phyloP scores from a whole-genome alignment of 2,329 filamentous ascomycete species.

The Beauveria varroae region DNA sequence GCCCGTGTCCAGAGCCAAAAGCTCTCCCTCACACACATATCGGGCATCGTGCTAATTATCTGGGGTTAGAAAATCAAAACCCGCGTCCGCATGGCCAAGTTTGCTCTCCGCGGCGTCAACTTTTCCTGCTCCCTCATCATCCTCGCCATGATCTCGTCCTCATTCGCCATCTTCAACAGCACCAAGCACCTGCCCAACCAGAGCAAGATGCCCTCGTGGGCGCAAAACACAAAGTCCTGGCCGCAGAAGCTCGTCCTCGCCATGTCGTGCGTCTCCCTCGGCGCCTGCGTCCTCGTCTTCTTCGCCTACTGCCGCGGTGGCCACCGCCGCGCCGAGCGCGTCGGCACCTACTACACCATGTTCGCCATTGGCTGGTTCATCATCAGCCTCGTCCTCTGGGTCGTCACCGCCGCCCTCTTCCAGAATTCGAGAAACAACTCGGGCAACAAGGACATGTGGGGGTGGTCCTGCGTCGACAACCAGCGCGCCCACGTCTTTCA shows the following conservation, averaged over 20 bases:
- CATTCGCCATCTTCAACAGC: conserved; percentile 86
- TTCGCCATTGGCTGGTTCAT: conserved; percentile 93
- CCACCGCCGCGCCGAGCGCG: conserved; percentile 82
- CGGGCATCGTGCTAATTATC: too few species aligned
- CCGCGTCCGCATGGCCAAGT: conserved; percentile 85
- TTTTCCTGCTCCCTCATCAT: conserved; percentile 97
- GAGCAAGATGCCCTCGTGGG: conserved; percentile 82
- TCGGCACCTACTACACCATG: conserved; percentile 89
- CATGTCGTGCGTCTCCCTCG: conserved; percentile 73
- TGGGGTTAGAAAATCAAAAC: conserved; percentile 74
- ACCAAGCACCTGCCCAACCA: conserved; percentile 67
- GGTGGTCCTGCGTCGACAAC: conserved; percentile 94
- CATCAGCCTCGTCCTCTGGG: conserved; percentile 89
- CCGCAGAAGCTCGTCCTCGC: conserved; percentile 77
- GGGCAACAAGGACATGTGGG: conserved; percentile 87
- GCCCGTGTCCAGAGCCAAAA: too few species aligned
- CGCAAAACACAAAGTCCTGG: conserved; percentile 71
- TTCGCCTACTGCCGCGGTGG: conserved; percentile 82
- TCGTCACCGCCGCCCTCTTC: conserved; percentile 73
- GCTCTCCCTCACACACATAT: too few species aligned
- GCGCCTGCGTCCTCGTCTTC: conserved; percentile 73
- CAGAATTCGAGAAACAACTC: conserved; percentile 65
- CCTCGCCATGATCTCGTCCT: conserved; percentile 79
- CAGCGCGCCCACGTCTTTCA: conserved; percentile 68
- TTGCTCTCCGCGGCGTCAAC: conserved; percentile 89